Evolutionary conservation across 148 eudicot genomes (phyloP).

Genomic region (Drosera capensis): DNA sequence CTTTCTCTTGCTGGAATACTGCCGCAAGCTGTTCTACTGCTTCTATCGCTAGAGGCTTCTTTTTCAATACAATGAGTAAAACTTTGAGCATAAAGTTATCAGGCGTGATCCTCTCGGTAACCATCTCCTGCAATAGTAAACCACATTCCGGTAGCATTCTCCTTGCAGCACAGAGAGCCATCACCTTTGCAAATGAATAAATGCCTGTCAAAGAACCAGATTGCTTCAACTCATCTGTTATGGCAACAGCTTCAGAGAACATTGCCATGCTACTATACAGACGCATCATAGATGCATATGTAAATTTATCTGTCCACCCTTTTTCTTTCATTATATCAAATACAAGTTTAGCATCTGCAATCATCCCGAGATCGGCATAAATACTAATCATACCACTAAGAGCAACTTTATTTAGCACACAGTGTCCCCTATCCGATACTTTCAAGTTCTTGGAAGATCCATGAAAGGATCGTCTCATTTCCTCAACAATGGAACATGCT

Average conservation of each 20-base stretch:
- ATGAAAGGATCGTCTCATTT: no score
- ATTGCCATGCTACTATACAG: constrained; percentile 67
- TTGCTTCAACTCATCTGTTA: constrained; percentile 61
- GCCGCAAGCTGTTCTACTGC: constrained; percentile 41
- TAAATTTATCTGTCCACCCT: constrained; percentile 48
- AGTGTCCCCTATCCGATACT: no score
- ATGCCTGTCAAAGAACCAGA: constrained; percentile 45
- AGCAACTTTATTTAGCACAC: no score
- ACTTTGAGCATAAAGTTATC: constrained; percentile 42
- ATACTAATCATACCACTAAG: constrained; percentile 69
- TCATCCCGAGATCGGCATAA: constrained; percentile 63
- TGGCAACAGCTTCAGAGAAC: constrained; percentile 61
- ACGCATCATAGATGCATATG: constrained; percentile 66
- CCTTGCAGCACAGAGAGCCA: constrained; percentile 65
- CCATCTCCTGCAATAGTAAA: constrained; percentile 49
- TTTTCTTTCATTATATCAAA: constrained; percentile 37
- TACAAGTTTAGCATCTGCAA: constrained; percentile 50
- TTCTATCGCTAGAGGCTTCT: constrained; percentile 46
- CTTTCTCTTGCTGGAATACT: constrained; percentile 40
- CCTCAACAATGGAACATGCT: no score
- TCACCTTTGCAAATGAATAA: constrained; percentile 41
- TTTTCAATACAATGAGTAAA: constrained; percentile 56
- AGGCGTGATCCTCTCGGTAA: constrained; percentile 28
- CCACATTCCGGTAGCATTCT: constrained; percentile 48
- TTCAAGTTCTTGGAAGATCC: no score